phyloP scores from a whole-genome alignment of 352 stramenopile genomes.

The Pythium scleroteichum region DNA sequence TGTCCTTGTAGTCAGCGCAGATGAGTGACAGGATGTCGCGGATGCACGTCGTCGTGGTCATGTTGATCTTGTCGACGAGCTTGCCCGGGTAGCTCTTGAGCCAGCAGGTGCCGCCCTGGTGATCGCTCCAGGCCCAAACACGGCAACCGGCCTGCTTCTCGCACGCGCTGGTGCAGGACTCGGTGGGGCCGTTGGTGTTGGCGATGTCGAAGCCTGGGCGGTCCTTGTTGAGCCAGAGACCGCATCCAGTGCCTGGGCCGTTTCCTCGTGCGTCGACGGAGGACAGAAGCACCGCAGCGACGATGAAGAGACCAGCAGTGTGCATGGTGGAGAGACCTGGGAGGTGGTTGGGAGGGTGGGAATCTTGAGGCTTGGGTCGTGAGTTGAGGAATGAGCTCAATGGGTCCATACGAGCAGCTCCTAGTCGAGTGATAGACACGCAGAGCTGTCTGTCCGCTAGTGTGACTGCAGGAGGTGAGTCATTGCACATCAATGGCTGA shows the following conservation, averaged over 20 bases:
- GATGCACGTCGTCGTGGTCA: conserved; percentile 8
- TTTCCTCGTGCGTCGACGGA: background rate
- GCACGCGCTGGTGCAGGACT: background rate
- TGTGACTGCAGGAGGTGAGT: too few species aligned
- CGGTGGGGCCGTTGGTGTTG: background rate
- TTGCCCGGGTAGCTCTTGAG: conserved; percentile 24
- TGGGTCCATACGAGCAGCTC: too few species aligned
- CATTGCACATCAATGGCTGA: too few species aligned
- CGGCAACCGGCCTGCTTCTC: background rate
- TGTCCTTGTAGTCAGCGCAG: conserved; percentile 14
- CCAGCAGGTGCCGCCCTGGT: conserved; percentile 31
- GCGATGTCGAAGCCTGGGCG: conserved; percentile 4
- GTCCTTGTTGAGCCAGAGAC: background rate
- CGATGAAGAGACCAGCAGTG: conserved; percentile 16
- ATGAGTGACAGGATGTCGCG: background rate
- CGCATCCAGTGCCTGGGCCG: too few species aligned
- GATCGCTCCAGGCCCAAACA: conserved; percentile 23
- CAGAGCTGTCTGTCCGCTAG: too few species aligned
- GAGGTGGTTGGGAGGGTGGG: background rate
- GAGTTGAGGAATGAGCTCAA: background rate
- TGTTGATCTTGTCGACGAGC: conserved; percentile 8
- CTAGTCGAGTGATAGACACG: too few species aligned
- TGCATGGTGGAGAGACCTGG: conserved; percentile 7
- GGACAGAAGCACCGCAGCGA: background rate
- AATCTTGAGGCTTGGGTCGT: background rate